Conservation (phyloP, 2,329 filamentous ascomycete genomes). For the Epichloe coenophiala region DNA sequence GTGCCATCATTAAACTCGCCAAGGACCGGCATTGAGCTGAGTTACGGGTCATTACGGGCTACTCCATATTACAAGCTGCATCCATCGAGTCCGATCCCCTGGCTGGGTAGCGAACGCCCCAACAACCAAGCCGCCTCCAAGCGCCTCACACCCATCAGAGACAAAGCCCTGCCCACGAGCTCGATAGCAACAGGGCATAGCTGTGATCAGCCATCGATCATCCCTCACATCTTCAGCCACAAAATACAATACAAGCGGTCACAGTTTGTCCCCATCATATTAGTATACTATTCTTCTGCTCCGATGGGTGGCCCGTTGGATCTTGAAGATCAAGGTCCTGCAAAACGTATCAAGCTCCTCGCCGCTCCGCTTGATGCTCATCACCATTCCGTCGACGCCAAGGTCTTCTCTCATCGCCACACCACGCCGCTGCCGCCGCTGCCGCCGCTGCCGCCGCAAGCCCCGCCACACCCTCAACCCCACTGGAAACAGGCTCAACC, state of each 20-base stretch:
- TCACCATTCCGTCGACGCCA: neutral
- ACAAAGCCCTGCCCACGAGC: neutral
- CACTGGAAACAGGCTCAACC: neutral
- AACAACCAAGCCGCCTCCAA: too few species aligned
- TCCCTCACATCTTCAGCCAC: neutral
- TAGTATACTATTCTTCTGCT: neutral
- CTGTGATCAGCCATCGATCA: neutral
- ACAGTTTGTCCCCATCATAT: too few species aligned
- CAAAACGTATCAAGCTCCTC: constrained; percentile 13
- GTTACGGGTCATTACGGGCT: too few species aligned
- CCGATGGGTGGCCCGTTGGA: constrained; percentile 8
- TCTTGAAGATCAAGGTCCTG: constrained; percentile 7
- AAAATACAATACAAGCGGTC: neutral
- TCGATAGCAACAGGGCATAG: neutral
- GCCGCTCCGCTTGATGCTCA: constrained; percentile 1
- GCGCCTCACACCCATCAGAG: too few species aligned
- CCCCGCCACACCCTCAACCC: neutral
- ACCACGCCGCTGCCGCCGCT: neutral
- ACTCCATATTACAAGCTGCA: too few species aligned
- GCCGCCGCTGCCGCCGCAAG: neutral
- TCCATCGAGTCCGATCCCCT: too few species aligned
- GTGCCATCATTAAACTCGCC: neutral
- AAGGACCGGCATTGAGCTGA: too few species aligned
- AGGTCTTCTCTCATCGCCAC: neutral
- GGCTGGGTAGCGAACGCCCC: too few species aligned